Conservation (phyloP, 2,329 filamentous ascomycete species). For the Ceratocystis cacaofunesta region DNA sequence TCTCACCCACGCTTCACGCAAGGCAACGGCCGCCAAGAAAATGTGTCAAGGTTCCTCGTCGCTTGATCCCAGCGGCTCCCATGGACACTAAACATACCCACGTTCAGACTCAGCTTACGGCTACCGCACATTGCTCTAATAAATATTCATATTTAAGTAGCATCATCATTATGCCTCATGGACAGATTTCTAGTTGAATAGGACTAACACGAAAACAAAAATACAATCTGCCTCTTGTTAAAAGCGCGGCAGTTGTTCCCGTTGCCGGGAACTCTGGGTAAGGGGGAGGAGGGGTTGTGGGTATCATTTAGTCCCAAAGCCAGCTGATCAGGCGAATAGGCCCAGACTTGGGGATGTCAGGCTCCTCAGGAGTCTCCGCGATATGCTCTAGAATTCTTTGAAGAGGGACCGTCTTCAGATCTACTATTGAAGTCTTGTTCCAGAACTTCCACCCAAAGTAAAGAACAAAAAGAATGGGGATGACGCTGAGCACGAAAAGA, state of each 20-base stretch:
- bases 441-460: conserved; percentile 51
- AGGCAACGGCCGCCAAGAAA: too few species aligned
- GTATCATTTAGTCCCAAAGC: conserved; percentile 14
- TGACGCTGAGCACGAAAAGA: conserved; percentile 31
- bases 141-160: neutral
- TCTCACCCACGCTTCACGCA: too few species aligned
- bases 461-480: conserved; percentile 40
- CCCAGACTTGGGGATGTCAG: conserved; percentile 5
- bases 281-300: neutral
- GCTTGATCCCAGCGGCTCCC: too few species aligned
- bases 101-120: neutral
- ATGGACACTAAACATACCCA: neutral
- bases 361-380: conserved; percentile 9
- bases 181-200: conserved; percentile 15
- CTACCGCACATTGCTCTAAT: neutral
- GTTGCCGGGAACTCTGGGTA: neutral
- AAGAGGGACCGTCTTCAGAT: conserved; percentile 37
- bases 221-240: conserved; percentile 12
- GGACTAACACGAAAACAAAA: conserved; percentile 12
- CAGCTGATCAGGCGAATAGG: conserved; percentile 13
- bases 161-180: conserved; percentile 11
- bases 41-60: too few species aligned
- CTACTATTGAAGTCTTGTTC: conserved; percentile 44
- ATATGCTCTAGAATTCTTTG: conserved; percentile 35
- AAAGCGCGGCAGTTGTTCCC: conserved; percentile 5